A percentile compares a stretch with the other conserved stretches of the same genome.
These are phyloP conservation scores for Malassezia brasiliensis DNA, from an alignment of 1,284 basidiomycete species.

Conservation along the genomic window DNA sequence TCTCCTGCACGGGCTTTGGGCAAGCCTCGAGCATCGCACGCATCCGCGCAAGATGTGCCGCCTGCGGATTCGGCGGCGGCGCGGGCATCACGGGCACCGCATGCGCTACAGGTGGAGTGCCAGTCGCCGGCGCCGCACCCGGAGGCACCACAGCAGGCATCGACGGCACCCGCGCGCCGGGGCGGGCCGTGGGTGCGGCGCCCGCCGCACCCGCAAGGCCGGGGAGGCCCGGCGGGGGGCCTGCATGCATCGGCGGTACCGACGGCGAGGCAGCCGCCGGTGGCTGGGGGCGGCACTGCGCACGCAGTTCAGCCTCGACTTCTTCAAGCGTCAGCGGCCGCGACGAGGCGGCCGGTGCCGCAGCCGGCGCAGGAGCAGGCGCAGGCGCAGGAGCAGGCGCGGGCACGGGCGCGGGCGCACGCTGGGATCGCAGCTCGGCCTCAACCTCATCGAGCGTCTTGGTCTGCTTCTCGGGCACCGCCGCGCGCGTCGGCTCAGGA, in stretches of 20 bases:
- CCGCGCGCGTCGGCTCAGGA: slow-evolving; percentile 20
- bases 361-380: neutral
- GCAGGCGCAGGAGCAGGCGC: slow-evolving; percentile 14
- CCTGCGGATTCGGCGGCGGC: slow-evolving; percentile 22
- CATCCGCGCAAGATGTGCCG: slow-evolving; percentile 40
- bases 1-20: slow-evolving; percentile 33
- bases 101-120: slow-evolving; percentile 16
- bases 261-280: slow-evolving; percentile 2
- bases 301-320: slow-evolving; percentile 70
- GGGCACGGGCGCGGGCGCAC: neutral
- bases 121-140: slow-evolving; percentile 11
- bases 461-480: slow-evolving; percentile 17
- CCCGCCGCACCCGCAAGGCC: slow-evolving; percentile 10
- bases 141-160: neutral
- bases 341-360: neutral
- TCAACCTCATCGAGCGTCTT: slow-evolving; percentile 49
- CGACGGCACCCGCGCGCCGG: neutral
- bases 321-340: slow-evolving; percentile 73
- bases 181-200: slow-evolving; percentile 11
- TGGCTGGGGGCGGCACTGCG: slow-evolving; percentile 10
- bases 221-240: neutral
- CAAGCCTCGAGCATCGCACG: slow-evolving; percentile 37
- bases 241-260: neutral
- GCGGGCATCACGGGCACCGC: neutral
- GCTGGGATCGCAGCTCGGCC: slow-evolving; percentile 40